phyloP scores from a whole-genome alignment of 2,329 filamentous ascomycete species.

The Nemania serpens region DNA sequence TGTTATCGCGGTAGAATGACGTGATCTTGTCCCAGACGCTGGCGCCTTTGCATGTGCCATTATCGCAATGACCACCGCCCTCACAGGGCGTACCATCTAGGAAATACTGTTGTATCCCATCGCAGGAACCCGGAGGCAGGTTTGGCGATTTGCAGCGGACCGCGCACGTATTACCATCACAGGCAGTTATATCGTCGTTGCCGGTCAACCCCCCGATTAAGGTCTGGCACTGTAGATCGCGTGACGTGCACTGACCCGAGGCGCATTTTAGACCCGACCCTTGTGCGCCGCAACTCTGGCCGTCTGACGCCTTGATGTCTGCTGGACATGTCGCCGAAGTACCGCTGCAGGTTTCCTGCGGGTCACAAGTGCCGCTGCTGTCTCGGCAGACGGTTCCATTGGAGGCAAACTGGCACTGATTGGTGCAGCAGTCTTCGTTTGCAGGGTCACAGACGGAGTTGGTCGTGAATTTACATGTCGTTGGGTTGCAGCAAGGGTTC shows the following conservation, averaged over 20 bases:
- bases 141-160: constrained; percentile 76
- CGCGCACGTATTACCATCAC: constrained; percentile 72
- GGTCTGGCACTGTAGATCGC: constrained; percentile 85
- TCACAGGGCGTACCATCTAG: constrained; percentile 87
- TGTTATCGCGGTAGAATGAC: constrained; percentile 78
- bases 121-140: constrained; percentile 69
- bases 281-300: constrained; percentile 67
- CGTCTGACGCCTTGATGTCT: constrained; percentile 73
- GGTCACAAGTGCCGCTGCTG: constrained; percentile 82
- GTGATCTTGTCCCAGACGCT: constrained; percentile 71
- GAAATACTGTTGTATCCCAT: constrained; percentile 85
- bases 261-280: constrained; percentile 75
- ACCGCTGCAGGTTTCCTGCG: constrained; percentile 81
- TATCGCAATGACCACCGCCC: constrained; percentile 77
- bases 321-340: constrained; percentile 72
- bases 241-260: constrained; percentile 91
- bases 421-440: constrained; percentile 82
- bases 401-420: constrained; percentile 67
- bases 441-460: constrained; percentile 77
- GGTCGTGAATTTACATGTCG: constrained; percentile 81
- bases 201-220: constrained; percentile 77
- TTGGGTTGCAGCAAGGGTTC: constrained; percentile 83
- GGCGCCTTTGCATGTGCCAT: constrained; percentile 76
- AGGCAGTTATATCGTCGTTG: constrained; percentile 80
- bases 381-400: constrained; percentile 77